Evolutionary conservation across 2,329 filamentous ascomycete genomes (phyloP).

Genomic region (Penicillium griseofulvum): DNA sequence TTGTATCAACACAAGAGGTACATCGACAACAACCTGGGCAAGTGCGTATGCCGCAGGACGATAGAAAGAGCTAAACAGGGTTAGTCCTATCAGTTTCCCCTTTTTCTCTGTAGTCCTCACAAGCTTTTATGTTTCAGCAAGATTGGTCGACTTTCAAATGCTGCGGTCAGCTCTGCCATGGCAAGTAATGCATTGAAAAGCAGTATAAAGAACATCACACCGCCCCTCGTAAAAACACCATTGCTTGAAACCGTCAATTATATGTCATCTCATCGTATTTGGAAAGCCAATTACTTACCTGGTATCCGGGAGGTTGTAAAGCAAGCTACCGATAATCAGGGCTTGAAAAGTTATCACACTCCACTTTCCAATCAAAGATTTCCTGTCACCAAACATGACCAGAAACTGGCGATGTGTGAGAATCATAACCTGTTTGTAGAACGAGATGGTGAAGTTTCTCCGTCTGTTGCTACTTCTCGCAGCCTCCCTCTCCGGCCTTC

Average conservation of each 20-base stretch:
- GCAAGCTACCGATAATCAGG: slow-evolving; percentile 50
- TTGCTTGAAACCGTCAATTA: slow-evolving; percentile 31
- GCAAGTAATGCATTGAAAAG: slow-evolving; percentile 63
- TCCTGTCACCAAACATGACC: slow-evolving; percentile 55
- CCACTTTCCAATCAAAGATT: slow-evolving; percentile 53
- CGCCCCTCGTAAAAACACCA: slow-evolving; percentile 60
- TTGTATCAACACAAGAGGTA: slow-evolving; percentile 58
- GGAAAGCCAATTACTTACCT: slow-evolving; percentile 20
- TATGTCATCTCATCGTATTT: background rate
- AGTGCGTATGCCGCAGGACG: slow-evolving; percentile 60
- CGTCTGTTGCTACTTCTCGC: slow-evolving; percentile 41
- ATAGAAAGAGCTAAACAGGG: slow-evolving; percentile 56
- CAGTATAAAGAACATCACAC: slow-evolving; percentile 61
- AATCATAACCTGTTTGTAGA: slow-evolving; percentile 50
- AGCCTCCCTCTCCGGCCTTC: slow-evolving; percentile 43
- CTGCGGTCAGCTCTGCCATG: slow-evolving; percentile 59
- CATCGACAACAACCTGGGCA: slow-evolving; percentile 57
- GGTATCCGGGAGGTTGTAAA: slow-evolving; percentile 55
- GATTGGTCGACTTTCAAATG: slow-evolving; percentile 63
- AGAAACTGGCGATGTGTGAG: slow-evolving; percentile 56
- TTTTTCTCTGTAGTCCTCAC: slow-evolving; percentile 24
- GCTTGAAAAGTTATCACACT: slow-evolving; percentile 47
- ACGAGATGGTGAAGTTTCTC: slow-evolving; percentile 55
- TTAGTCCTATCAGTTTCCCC: slow-evolving; percentile 6
- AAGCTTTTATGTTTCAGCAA: slow-evolving; percentile 69